These are phyloP conservation scores for Phytophthora syringae DNA, from an alignment of 352 stramenopile species.

Conservation along the genomic window DNA sequence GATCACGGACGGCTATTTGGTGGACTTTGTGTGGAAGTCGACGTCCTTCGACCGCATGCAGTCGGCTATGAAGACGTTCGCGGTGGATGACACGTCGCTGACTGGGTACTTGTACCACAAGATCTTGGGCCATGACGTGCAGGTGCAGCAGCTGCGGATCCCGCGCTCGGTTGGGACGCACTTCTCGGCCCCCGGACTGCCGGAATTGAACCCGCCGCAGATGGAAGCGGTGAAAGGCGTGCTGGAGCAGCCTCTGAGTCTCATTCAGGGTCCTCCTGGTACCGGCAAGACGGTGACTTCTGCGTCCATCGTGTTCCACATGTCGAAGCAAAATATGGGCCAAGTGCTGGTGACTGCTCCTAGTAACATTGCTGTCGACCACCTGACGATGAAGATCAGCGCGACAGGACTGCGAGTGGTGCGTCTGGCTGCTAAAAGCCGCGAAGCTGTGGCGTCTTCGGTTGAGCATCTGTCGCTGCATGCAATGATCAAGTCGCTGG, in stretches of 20 bases:
- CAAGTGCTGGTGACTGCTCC: constrained; percentile 99
- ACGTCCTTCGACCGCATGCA: constrained; percentile 99
- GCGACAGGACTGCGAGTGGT: constrained; percentile 98
- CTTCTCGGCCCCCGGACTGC: constrained; percentile 94
- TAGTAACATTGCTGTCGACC: constrained; percentile 99
- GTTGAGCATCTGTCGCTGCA: constrained; percentile 99
- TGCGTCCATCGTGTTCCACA: constrained; percentile 99
- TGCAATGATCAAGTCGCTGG: constrained; percentile 94
- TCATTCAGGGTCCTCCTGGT: constrained; percentile 98
- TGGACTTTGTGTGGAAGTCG: constrained; percentile 99
- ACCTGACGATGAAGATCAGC: constrained; percentile 97
- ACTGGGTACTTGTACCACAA: constrained; percentile 99
- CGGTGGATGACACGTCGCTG: constrained; percentile 98
- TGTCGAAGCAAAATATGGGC: constrained; percentile 98
- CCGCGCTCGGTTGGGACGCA: constrained; percentile 68
- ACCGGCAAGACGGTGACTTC: constrained; percentile 98
- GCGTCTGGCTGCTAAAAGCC: constrained; percentile 97
- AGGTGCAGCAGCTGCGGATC: constrained; percentile 91
- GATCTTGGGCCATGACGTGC: constrained; percentile 97
- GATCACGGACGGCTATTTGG: constrained; percentile 95
- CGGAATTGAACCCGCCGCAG: constrained; percentile 98
- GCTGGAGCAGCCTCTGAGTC: constrained; percentile 96
- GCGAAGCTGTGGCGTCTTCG: constrained; percentile 93
- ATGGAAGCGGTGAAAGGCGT: constrained; percentile 95
- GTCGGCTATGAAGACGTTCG: constrained; percentile 98